Evolutionary conservation across 2,329 filamentous ascomycete genomes (phyloP), one percentile per base, ranked within the genome.

Genomic region (Hortaea sp.): DNA sequence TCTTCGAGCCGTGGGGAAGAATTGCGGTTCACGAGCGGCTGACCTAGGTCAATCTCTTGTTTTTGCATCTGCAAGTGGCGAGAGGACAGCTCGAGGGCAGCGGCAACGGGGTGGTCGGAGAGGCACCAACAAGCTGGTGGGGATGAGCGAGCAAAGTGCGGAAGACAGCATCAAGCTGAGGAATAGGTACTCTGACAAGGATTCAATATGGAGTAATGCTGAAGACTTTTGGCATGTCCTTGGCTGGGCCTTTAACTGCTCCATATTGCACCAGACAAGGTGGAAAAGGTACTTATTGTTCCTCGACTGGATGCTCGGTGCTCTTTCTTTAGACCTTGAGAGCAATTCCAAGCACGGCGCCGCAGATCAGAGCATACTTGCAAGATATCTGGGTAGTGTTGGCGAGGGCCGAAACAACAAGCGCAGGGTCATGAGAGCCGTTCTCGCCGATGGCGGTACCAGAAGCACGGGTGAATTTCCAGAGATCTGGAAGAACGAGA

Each of bases 231-330:
- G 92, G 88, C 77, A 81, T 38, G 78, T 86, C 0, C 76, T 92
- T 0, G 92, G 90, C 3, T 97, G 92, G 92, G 84, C 86, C 0
- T 88, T 97, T 63, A 92, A 90, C 61, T 97, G 90, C 68, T 89
- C 87, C 43, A 75, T 84, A 1, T 64, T 76, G 30, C 74, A 90
- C 55, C 80, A 80, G 1, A 74, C 77, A 37, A 76, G 90, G 13
- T 97, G 92, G 90, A 75, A 73, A 42, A 76, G 81, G 59, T 97
- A 89, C 88, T 80, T 76, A 55, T 66, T 79, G 6, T 95, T 88
- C 85, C 70, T 97, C 10, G 77, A 82, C 31, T 81, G 84, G 50
- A 84, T 95, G 74, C 65, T 94, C 5, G 84, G 89, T 57, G 78
- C 85, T 5, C 69, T 95, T 9, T 83, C 92, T 53, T 69, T 72